A percentile compares a stretch with the other conserved stretches of the same genome.
Evolutionary conservation across 495 filamentous ascomycete species (phyloP).

Genomic region (Xylona heveae): DNA sequence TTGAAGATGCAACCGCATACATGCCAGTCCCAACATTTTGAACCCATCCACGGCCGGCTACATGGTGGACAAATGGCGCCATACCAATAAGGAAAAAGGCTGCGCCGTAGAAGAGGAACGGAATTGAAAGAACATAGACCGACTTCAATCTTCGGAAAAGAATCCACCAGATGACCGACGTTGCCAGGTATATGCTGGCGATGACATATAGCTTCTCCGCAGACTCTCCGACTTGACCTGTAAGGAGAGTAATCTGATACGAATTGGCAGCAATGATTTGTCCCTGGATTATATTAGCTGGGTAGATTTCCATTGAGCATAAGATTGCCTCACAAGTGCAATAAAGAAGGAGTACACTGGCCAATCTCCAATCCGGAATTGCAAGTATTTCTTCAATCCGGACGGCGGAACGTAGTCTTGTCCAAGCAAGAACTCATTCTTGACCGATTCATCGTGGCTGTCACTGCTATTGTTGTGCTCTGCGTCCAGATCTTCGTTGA

Average conservation of each 20-base stretch:
- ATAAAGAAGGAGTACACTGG: conserved; percentile 51
- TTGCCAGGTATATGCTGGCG: conserved; percentile 36
- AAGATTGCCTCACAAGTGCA: conserved; percentile 22
- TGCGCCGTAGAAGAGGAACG: conserved; percentile 39
- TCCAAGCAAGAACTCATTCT: conserved; percentile 38
- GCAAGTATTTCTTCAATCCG: conserved; percentile 28
- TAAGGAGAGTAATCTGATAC: conserved; percentile 45
- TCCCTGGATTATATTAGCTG: conserved; percentile 12
- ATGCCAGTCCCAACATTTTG: conserved; percentile 36
- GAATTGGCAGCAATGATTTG: conserved; percentile 48
- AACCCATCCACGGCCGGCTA: conserved; percentile 23
- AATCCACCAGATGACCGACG: conserved; percentile 40
- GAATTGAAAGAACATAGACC: conserved; percentile 29
- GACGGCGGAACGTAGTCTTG: conserved; percentile 42
- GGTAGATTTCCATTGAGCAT: neutral
- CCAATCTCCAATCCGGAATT: conserved; percentile 33
- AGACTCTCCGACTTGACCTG: conserved; percentile 34
- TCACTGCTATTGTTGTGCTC: neutral
- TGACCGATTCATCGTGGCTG: neutral
- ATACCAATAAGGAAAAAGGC: conserved; percentile 44
- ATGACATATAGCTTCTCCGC: conserved; percentile 41
- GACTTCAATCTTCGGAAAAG: conserved; percentile 34
- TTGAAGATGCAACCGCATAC: conserved; percentile 36
- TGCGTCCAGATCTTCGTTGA: neutral
- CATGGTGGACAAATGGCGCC: conserved; percentile 26